A percentile compares a stretch with the other conserved stretches of the same genome.
phyloP scores from a whole-genome alignment of 345 rosid genomes.

The Aquilaria malaccensis region DNA sequence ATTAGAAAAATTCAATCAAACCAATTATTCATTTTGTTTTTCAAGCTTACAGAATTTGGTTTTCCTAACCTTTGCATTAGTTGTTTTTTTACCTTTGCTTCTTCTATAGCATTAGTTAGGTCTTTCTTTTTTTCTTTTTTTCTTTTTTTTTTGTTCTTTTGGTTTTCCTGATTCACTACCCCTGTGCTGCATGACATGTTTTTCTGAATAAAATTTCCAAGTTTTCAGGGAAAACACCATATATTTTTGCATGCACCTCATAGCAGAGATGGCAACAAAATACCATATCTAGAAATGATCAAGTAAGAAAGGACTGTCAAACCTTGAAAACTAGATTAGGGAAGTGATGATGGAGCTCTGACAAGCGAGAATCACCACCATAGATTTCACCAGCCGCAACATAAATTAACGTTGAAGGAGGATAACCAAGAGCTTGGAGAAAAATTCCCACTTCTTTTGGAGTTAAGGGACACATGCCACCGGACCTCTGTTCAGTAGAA shows the following conservation, averaged over 20 bases:
- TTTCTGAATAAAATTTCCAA: too few species aligned
- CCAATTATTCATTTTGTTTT: too few species aligned
- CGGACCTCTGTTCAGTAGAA: slow-evolving; percentile 76
- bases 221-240: too few species aligned
- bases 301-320: neutral
- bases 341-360: slow-evolving; percentile 55
- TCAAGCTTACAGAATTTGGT: neutral
- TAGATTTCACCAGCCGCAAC: slow-evolving; percentile 89
- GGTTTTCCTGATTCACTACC: too few species aligned
- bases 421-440: slow-evolving; percentile 80
- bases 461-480: slow-evolving; percentile 85
- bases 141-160: too few species aligned
- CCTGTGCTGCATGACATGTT: too few species aligned
- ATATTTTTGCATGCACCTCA: too few species aligned
- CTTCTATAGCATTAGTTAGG: neutral
- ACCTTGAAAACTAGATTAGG: slow-evolving; percentile 87
- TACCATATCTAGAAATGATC: too few species aligned
- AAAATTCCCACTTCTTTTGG: slow-evolving; percentile 89
- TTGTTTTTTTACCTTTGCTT: too few species aligned
- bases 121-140: neutral
- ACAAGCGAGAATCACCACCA: slow-evolving; percentile 70
- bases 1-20: too few species aligned
- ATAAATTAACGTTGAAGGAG: slow-evolving; percentile 61
- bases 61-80: neutral
- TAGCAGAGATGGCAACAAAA: too few species aligned